Base-by-base conservation (phyloP, 495 filamentous ascomycete species). In the Amphirosellinia nigrospora region DNA sequence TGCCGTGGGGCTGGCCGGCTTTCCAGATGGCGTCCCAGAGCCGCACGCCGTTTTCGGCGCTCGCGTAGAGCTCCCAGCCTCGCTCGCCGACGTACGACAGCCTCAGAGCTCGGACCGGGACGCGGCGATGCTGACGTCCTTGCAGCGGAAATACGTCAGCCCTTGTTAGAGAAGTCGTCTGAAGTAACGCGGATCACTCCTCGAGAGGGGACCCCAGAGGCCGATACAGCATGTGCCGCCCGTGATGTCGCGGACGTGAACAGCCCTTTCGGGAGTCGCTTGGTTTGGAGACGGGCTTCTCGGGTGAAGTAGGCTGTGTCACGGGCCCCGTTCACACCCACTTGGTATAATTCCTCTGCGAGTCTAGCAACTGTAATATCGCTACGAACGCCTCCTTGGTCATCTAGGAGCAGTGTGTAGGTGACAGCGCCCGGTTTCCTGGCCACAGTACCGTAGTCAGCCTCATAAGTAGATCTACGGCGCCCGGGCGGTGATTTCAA, bases 21-120 rank as follows among this genome's bases (percentile, higher is more conserved):
- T 79, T 69, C 70, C 69, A 84, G 38, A 86, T 69, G 0, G 74
- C 76, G 63, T 86, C 83, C 84, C 84, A 87, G 1, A 87, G 70
- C 3, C 78, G 81, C 8, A 72, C 72, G 9, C 84, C 85, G 59
- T 80, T 80, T 9, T 86, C 84, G 8, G 83, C 82, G 64, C 73
- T 84, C 6, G 83, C 79, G 55, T 85, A 81, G 48, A 87, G 80
- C 71, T 87, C 84, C 84, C 83, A 86, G 48, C 85, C 85, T 0
- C 79, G 71, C 67, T 87, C 84, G 19, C 85, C 85, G 28, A 86
- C 82, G 50, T 82, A 83, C 11, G 85, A 86, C 30, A 83, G 78
- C 0, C 84, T 79, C 13, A 85, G 72, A 0, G 78, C 73, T 4
- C 73, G 80, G 5, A 85, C 83, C 0, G 83, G 68, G 26, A 70